Base-by-base conservation (phyloP, 805 yeast genomes). In the Spathaspora passalidarum region DNA sequence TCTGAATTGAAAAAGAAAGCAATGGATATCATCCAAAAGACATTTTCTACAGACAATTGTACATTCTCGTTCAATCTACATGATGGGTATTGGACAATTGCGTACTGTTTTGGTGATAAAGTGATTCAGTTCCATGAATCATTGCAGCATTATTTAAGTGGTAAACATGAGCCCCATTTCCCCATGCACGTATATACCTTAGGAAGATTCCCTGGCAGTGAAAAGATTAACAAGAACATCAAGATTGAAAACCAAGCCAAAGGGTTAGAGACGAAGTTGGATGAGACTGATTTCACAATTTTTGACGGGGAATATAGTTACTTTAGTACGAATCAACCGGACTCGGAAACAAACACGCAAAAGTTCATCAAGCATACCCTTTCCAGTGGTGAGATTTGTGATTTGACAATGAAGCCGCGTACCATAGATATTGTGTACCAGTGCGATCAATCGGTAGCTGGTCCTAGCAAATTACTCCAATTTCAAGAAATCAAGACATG, bases 401-500 rank as follows among this genome's bases (percentile, higher is more conserved):
- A 81, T 53, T 57, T 81, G 39, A 82, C 87, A 0, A 71, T 71
- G 2, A 57, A 63, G 21, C 77, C 77, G 2, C 71, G 92, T 43
- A 56, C 68, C 3, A 66, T 79, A 3, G 86, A 82, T 46, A 63
- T 86, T 4, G 75, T 74, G 42, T 84, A 79, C 56, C 66, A 70
- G 29, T 86, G 92, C 60, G 77, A 76, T 47, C 71, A 72, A 2
- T 48, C 53, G 20, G 43, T 49, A 8, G 43, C 39, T 21, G 47
- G 39, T 10, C 19, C n/a, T 10, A 45, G 60, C 1, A 50, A 47
- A 25, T 60, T 69, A n/a, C 45, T 65, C 8, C 73, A 74, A 56
- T 69, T 80, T 2, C 63, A 63, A 41, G 90, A 84, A 59, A 62
- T 71, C 25, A 72, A 69, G 45, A 79, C 84, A 0, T 84, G 90